A percentile compares a stretch with the other conserved stretches of the same genome.
Conservation (phyloP, 306 rosid genomes). For the Lupinus albus region DNA sequence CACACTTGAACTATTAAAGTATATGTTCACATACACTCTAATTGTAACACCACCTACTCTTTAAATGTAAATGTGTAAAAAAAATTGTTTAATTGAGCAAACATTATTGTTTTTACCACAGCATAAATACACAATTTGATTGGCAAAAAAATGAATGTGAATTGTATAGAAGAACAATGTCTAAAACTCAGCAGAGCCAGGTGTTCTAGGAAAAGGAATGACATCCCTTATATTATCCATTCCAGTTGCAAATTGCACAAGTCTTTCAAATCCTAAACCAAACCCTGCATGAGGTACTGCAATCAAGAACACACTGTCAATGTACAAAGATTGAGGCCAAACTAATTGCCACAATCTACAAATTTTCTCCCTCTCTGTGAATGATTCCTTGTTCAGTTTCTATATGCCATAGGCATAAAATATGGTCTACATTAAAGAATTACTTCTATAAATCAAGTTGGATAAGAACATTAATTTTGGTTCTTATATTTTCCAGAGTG, state of each 20-base stretch:
- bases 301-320: constrained; percentile 33
- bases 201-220: constrained; percentile 89
- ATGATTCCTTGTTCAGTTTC: no score
- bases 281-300: constrained; percentile 96
- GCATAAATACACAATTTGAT: neutral
- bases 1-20: neutral
- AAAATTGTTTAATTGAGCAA: neutral
- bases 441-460: neutral
- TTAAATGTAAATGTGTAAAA: neutral
- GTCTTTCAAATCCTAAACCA: constrained; percentile 94
- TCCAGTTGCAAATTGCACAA: constrained; percentile 92
- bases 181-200: constrained; percentile 86
- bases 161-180: constrained; percentile 13
- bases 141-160: constrained; percentile 6
- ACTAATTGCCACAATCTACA: neutral
- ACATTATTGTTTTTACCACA: neutral
- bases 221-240: constrained; percentile 86
- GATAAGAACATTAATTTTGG: constrained; percentile 21
- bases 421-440: no score
- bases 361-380: no score
- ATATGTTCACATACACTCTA: neutral
- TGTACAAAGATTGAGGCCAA: constrained; percentile 16
- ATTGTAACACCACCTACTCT: neutral
- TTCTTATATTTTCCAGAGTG: neutral
- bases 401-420: neutral